Conservation (phyloP, 805 yeast species). For the Hanseniaspora lachancei region DNA sequence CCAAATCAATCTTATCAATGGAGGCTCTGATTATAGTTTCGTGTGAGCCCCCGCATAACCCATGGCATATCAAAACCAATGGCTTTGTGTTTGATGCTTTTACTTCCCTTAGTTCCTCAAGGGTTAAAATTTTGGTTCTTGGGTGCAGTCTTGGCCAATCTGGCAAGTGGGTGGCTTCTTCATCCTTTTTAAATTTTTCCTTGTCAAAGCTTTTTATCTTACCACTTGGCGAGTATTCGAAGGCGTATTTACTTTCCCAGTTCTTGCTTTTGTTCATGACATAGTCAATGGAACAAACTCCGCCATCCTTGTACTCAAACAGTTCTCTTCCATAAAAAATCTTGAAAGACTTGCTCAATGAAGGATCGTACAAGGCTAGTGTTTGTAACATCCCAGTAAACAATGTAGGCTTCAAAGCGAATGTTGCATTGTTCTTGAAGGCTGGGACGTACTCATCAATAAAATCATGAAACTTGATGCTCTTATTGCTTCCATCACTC, state of each 20-base stretch:
- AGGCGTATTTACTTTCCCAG: conserved; percentile 18
- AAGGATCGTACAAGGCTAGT: conserved; percentile 45
- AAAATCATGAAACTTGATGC: conserved; percentile 19
- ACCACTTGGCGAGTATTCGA: conserved; percentile 16
- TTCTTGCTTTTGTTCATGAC: conserved; percentile 32
- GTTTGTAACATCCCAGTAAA: conserved; percentile 73
- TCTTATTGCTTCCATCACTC: conserved; percentile 16
- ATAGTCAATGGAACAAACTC: conserved; percentile 64
- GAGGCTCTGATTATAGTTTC: conserved; percentile 58
- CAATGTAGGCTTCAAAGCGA: conserved; percentile 48
- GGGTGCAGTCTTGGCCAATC: conserved; percentile 53
- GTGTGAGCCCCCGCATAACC: conserved; percentile 69
- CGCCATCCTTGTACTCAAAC: conserved; percentile 48
- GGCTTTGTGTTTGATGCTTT: conserved; percentile 32
- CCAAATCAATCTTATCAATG: conserved; percentile 32
- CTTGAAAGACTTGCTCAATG: conserved; percentile 37
- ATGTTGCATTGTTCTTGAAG: conserved; percentile 35
- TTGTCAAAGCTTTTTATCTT: conserved; percentile 18
- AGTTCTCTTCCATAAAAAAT: conserved; percentile 67
- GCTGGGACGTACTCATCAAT: conserved; percentile 31
- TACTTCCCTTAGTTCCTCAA: conserved; percentile 30
- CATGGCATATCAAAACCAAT: conserved; percentile 51
- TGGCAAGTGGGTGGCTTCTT: conserved; percentile 34
- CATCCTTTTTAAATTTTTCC: conserved; percentile 25
- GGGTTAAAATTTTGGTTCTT: conserved; percentile 48